Base-by-base conservation (phyloP, 805 yeast species). In the Ogataea pignaliae region DNA sequence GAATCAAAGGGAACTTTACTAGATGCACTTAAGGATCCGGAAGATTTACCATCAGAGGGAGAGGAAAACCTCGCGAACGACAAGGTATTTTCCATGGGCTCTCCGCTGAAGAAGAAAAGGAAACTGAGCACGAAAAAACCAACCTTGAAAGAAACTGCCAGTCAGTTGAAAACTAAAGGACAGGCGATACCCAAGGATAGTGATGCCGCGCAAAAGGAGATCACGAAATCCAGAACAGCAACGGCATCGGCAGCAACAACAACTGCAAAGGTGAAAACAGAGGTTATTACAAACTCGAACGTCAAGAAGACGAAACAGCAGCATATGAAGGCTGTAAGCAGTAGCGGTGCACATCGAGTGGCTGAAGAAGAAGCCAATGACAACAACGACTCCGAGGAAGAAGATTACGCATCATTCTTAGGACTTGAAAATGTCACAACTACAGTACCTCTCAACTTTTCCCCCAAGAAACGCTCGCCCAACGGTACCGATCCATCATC, bases 81-180 rank as follows among this genome's bases (percentile, higher is more conserved):
- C 2, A 41, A 39, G 18, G 45, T 48, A 11, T 48, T 48, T 26
- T 48, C 54, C n/a, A 28, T 43, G 44, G 47, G 44, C 12, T 11
- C 39, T 9, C 34, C 30, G 11, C 9, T 39, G 10, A 40, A 40
- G 14, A 26, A 39, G n/a, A 32, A 39, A 12, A 35, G 29, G 29
- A 21, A 21, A 21, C 4, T 29, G 28, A 21, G 29, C 29, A 28
- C 29, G 15, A 13, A 41, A 15, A 28, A 38, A 33, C 16, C 39
- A 29, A 13, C 7, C 7, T 21, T 21, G 26, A 21, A 21, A 21
- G 26, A 21, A 21, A 5, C 26, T 5, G 26, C 26, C 7, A 21
- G 26, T 21, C 26, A 7, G 26, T 21, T 7, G 41, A 41, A 34
- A 39, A 30, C 31, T 14, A 28, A 29, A 33, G 33, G 31, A 35